Base-by-base conservation (phyloP, 1,284 basidiomycete species). In the Nidula niveotomentosa region DNA sequence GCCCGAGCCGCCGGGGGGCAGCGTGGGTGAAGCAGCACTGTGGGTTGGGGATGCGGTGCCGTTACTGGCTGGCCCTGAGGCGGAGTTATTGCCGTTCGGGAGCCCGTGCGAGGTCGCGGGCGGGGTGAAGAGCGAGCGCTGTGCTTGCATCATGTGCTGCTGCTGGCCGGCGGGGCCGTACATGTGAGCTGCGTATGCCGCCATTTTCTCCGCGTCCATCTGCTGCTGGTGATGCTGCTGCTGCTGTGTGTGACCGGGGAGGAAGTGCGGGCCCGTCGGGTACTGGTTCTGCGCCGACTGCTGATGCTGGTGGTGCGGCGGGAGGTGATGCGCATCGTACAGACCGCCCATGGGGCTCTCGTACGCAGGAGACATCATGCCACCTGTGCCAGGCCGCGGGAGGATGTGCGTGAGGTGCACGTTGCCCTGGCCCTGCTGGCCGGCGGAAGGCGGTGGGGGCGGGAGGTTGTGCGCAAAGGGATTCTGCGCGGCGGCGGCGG, bases 61-160 rank as follows among this genome's bases (percentile, higher is more conserved):
- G 43, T 57, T 51, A 48, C 50, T 33, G 23, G 34, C 10, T n/a
- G 12, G 44, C 36, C 51, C 48, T 17, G 51, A 37, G 53, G 41
- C 41, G 46, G 51, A 56, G 53, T 54, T 60, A 9, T 61, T 57
- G 34, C 62, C 59, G 2, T n/a, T 12, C 12, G 69, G 66, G n/a
- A 69, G 60, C 45, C 67, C 66, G 48, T 71, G 69, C 5, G 65
- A 65, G 18, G 65, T 65, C 8, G 67, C 60, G 43, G 70, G 70
- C 3, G 69, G 69, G 6, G 70, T 71, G 55, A 66, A 73, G 34
- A 73, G 60, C 46, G 64, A 65, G 6, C 70, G 60, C 18, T 65
- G 66, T 1, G 65, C 64, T 15, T 63, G 65, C 33, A 66, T 56
- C 61, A 66, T 65, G 53, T 56, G 54, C n/a, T 53, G 57, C 17